Conservation (phyloP, 2,329 filamentous ascomycete genomes). For the Herpotrichia juniperi region DNA sequence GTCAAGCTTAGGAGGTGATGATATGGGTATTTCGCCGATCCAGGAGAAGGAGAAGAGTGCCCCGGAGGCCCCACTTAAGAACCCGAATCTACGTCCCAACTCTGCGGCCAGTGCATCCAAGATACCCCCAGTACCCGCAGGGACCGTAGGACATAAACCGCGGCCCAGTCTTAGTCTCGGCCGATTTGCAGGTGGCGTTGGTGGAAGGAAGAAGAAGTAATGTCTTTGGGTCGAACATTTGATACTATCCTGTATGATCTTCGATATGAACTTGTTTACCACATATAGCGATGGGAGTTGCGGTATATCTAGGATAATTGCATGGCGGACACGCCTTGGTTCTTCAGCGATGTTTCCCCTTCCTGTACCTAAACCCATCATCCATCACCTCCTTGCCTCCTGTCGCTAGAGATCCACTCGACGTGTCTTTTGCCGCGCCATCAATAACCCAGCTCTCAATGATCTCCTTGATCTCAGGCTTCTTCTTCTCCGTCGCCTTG, state of each 20-base stretch:
- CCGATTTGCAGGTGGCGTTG: slow-evolving; percentile 51
- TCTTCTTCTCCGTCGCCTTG: slow-evolving; percentile 65
- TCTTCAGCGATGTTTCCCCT: slow-evolving; percentile 39
- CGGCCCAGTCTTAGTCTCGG: slow-evolving; percentile 52
- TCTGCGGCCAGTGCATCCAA: slow-evolving; percentile 29
- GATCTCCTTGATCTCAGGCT: slow-evolving; percentile 71
- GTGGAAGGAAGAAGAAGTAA: slow-evolving; percentile 46
- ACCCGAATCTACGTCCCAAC: slow-evolving; percentile 21
- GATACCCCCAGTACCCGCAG: slow-evolving; percentile 23
- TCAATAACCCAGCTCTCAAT: slow-evolving; percentile 72
- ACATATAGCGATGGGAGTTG: slow-evolving; percentile 10
- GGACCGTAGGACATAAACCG: slow-evolving; percentile 38
- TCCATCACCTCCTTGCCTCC: slow-evolving; percentile 29
- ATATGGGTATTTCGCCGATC: slow-evolving; percentile 28
- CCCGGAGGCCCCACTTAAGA: slow-evolving; percentile 34
- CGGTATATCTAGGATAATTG: slow-evolving; percentile 14
- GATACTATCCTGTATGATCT: too few species aligned
- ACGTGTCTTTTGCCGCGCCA: slow-evolving; percentile 11
- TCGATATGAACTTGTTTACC: slow-evolving; percentile 2
- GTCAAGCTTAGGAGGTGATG: slow-evolving; percentile 46
- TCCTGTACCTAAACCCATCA: slow-evolving; percentile 48
- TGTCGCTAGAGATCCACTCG: slow-evolving; percentile 15
- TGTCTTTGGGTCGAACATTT: too few species aligned
- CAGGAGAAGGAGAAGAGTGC: slow-evolving; percentile 38
- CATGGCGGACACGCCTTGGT: slow-evolving; percentile 25